Evolutionary conservation across 2,329 filamentous ascomycete genomes (phyloP).

Genomic region (Huntiella abstrusa): DNA sequence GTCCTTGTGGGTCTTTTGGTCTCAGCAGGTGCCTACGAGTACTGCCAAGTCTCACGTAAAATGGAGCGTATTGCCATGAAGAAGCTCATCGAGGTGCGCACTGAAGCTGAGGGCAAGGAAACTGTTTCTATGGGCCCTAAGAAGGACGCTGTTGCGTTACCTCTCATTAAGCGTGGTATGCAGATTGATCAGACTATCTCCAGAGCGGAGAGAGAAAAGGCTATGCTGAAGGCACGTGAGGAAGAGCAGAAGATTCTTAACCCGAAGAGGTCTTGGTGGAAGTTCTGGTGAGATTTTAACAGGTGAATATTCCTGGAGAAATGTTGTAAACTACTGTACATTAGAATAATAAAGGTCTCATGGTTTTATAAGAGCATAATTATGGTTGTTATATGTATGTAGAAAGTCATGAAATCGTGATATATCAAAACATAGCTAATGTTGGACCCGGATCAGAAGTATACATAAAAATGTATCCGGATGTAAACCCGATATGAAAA

Average conservation of each 20-base stretch:
- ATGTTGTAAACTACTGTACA: too few species aligned
- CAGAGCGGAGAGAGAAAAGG: conserved; percentile 8
- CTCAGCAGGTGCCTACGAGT: conserved; percentile 61
- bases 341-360: too few species aligned
- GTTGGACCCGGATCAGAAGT: not conserved
- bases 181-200: conserved; percentile 2
- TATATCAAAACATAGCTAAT: not conserved
- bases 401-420: not conserved
- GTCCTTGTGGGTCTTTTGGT: conserved; percentile 55
- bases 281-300: conserved; percentile 28
- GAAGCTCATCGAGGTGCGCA: conserved; percentile 56
- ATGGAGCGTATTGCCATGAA: conserved; percentile 71
- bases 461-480: not conserved
- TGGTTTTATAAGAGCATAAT: too few species aligned
- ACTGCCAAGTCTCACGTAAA: conserved; percentile 56
- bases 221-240: conserved; percentile 14
- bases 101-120: conserved; percentile 27
- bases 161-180: conserved; percentile 1
- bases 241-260: conserved; percentile 16
- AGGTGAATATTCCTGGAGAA: not conserved
- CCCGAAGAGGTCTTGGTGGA: conserved; percentile 31
- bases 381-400: not conserved
- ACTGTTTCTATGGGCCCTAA: conserved; percentile 14
- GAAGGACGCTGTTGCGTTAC: conserved; percentile 2
- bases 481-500: not conserved